Conservation (phyloP, 371 early-diverging fungal genomes). For the Encephalitozoon hellem region DNA sequence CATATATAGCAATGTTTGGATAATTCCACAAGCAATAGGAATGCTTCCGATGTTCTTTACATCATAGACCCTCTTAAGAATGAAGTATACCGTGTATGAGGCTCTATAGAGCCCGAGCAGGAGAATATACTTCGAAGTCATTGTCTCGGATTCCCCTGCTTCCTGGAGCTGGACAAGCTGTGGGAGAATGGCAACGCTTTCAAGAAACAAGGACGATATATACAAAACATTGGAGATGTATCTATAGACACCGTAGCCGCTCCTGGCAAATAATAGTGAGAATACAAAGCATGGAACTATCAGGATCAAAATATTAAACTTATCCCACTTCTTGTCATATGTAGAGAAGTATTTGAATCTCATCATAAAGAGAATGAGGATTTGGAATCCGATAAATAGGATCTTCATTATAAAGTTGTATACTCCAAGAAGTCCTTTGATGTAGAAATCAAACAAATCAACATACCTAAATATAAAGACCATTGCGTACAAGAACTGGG, state of each 20-base stretch:
- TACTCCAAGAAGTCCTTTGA: constrained; percentile 52
- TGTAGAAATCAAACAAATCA: constrained; percentile 68
- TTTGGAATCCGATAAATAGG: constrained; percentile 74
- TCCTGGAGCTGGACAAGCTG: constrained; percentile 87
- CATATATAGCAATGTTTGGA: constrained; percentile 85
- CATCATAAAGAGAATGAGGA: constrained; percentile 83
- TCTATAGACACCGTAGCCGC: constrained; percentile 55
- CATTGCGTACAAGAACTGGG: constrained; percentile 79
- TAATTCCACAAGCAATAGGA: constrained; percentile 71
- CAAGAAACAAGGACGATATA: constrained; percentile 87
- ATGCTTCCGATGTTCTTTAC: constrained; percentile 62
- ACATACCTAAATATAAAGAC: constrained; percentile 89
- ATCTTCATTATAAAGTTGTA: constrained; percentile 91
- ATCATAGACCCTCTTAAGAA: constrained; percentile 65
- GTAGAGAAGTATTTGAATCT: constrained; percentile 71
- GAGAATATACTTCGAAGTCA: constrained; percentile 90
- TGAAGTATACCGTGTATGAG: constrained; percentile 86
- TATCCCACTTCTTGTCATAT: constrained; percentile 78
- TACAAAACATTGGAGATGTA: constrained; percentile 63
- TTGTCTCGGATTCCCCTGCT: constrained; percentile 91
- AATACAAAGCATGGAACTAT: constrained; percentile 60
- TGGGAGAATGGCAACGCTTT: constrained; percentile 90
- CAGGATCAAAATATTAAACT: constrained; percentile 63
- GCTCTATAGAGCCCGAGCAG: constrained; percentile 89
- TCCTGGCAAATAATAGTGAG: constrained; percentile 60